Conservation (phyloP, 306 rosid species). For the Casuarina cunninghamiana region DNA sequence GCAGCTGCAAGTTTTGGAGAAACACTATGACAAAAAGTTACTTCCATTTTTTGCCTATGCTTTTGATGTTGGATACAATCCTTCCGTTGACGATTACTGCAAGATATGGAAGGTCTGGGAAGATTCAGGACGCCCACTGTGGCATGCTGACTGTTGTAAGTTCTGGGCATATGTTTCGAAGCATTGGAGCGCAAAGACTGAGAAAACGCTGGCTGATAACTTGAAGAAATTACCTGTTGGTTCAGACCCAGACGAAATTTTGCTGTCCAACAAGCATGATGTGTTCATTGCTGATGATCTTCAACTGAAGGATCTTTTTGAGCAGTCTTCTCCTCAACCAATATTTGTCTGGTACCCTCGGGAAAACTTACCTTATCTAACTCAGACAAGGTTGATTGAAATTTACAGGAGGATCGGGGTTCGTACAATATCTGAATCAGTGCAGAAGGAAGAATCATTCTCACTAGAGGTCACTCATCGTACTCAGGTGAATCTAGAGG, state of each 20-base stretch:
- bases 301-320: conserved; percentile 58
- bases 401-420: conserved; percentile 60
- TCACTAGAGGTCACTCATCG: conserved; percentile 13
- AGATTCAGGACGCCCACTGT: conserved; percentile 33
- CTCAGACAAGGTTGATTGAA: conserved; percentile 41
- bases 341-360: conserved; percentile 79
- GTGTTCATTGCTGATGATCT: conserved; percentile 69
- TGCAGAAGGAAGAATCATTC: conserved; percentile 40
- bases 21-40: conserved; percentile 32
- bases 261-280: conserved; percentile 45
- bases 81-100: conserved; percentile 56
- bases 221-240: conserved; percentile 56
- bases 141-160: conserved; percentile 47
- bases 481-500: conserved; percentile 27
- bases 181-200: conserved; percentile 30
- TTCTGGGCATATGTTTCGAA: conserved; percentile 58
- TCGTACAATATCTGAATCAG: conserved; percentile 52
- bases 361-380: conserved; percentile 32
- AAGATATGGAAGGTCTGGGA: conserved; percentile 73
- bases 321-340: conserved; percentile 24
- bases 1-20: conserved; percentile 44
- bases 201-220: conserved; percentile 34
- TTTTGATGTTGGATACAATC: conserved; percentile 37
- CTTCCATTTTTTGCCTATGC: conserved; percentile 45
- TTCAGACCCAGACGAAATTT: conserved; percentile 34